Evolutionary conservation across 2,329 filamentous ascomycete genomes (phyloP), one percentile per base, ranked within the genome.

Genomic region (Madurella fahalii): DNA sequence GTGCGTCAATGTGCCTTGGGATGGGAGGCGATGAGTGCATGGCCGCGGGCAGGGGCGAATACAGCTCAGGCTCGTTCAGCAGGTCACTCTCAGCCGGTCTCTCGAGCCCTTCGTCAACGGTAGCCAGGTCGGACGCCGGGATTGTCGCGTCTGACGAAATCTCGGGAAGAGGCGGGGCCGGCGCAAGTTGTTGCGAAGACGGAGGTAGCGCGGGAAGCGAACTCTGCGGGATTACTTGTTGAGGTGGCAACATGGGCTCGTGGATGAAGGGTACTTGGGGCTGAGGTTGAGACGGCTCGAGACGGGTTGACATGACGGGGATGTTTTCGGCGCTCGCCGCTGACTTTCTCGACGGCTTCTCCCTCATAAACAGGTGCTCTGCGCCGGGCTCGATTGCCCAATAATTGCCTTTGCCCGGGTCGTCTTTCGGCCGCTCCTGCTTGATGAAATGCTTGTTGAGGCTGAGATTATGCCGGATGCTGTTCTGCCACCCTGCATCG

Each of bases 401-500:
- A 74, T 97, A 97, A 71, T 96, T 93, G 42, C 94, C 94, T 73
- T 97, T 97, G 64, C 94, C 94, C 2, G 93, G 92, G 66, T 97
- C 94, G 68, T 96, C 92, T 77, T 97, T 97, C 54, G 92, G 91
- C 56, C 94, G 83, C 71, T 96, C 92, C 67, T 95, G 88, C 74
- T 97, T 97, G 69, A 92, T 85, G 67, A 97, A 97, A 45, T 89
- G 90, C 74, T 97, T 97, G 78, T 96, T 95, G 43, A 99, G 78
- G 67, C 92, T 96, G 34, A 99, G 83, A 64, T 99, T 99, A 72
- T 99, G 94, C 34, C 94, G 88, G 69, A 99, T 99, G 75, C 94
- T 97, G 72, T 99, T 99, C 72, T 97, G 93, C 94, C 94, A 99
- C 59, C 94, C 93, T 11, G 89, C 85, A 65, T 96, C 91, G 53